These are phyloP conservation scores for Talaromyces sp. DNA, from an alignment of 2,329 filamentous ascomycete species.

Conservation along the genomic window DNA sequence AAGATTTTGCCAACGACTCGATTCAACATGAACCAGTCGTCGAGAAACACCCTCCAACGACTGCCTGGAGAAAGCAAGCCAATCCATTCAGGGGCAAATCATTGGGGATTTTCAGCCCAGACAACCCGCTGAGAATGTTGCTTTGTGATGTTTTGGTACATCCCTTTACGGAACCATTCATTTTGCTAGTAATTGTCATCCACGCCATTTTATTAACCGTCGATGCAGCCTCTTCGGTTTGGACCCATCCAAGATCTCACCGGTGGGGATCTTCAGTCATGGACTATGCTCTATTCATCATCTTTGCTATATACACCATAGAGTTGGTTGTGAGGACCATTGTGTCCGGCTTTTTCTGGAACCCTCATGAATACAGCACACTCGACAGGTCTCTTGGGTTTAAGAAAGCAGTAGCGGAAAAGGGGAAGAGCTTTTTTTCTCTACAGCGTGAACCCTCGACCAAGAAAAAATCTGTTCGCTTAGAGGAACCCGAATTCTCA, in stretches of 20 bases:
- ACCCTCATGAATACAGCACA: constrained; percentile 86
- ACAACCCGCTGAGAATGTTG: constrained; percentile 67
- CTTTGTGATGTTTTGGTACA: constrained; percentile 83
- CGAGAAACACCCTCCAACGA: constrained; percentile 28
- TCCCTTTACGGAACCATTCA: constrained; percentile 77
- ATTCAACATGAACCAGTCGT: constrained; percentile 27
- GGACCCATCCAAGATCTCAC: constrained; percentile 51
- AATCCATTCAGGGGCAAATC: constrained; percentile 87
- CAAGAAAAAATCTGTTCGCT: constrained; percentile 45
- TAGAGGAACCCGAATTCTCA: constrained; percentile 40
- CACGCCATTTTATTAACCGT: constrained; percentile 85
- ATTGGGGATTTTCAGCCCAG: constrained; percentile 74
- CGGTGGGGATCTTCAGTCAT: constrained; percentile 62
- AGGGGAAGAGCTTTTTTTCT: constrained; percentile 74
- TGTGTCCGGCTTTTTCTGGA: constrained; percentile 88
- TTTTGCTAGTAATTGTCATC: constrained; percentile 79
- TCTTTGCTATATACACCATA: constrained; percentile 86
- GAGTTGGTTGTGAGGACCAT: constrained; percentile 80
- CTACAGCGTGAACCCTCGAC: constrained; percentile 69
- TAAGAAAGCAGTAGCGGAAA: constrained; percentile 66
- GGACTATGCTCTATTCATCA: constrained; percentile 73
- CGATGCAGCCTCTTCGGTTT: constrained; percentile 70
- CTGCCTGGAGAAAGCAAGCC: constrained; percentile 42
- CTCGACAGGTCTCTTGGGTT: constrained; percentile 74
- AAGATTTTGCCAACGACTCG: constrained; percentile 42